Conservation (phyloP, 2,329 filamentous ascomycete species). For the Leptodontidium sp. region DNA sequence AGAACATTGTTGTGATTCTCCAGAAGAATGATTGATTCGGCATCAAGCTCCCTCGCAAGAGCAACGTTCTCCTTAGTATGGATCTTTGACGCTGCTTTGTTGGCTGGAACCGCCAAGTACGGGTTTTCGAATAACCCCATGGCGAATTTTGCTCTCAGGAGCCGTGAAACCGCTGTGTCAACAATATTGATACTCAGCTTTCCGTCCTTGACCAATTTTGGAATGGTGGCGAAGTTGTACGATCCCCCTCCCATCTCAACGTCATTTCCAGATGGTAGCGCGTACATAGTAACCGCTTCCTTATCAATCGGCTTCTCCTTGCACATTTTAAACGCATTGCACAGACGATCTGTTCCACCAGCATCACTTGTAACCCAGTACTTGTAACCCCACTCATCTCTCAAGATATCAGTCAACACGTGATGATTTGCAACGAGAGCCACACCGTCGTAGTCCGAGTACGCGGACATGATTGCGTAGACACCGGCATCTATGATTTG, state of each 20-base stretch:
- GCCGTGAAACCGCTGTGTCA: slow-evolving; percentile 70
- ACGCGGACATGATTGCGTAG: slow-evolving; percentile 76
- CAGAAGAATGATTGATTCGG: slow-evolving; percentile 80
- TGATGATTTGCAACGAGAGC: slow-evolving; percentile 72
- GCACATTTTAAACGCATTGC: slow-evolving; percentile 71
- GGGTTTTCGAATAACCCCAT: slow-evolving; percentile 77
- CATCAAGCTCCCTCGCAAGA: slow-evolving; percentile 77
- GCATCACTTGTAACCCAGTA: slow-evolving; percentile 73
- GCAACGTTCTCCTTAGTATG: slow-evolving; percentile 73
- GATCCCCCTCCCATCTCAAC: slow-evolving; percentile 81
- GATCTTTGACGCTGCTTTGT: slow-evolving; percentile 64
- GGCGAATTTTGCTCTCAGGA: slow-evolving; percentile 73
- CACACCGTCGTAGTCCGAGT: slow-evolving; percentile 77
- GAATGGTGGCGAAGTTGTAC: slow-evolving; percentile 74
- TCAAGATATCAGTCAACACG: slow-evolving; percentile 72
- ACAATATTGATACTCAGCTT: slow-evolving; percentile 66
- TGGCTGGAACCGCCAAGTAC: slow-evolving; percentile 64
- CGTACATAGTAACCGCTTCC: slow-evolving; percentile 68
- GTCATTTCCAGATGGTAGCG: slow-evolving; percentile 74
- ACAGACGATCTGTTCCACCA: slow-evolving; percentile 74
- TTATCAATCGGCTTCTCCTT: slow-evolving; percentile 66
- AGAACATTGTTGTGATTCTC: slow-evolving; percentile 76
- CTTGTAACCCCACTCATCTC: slow-evolving; percentile 77
- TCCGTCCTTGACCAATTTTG: slow-evolving; percentile 67
- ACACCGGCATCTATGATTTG: slow-evolving; percentile 75